Base-by-base conservation (phyloP, 768 basidiomycete species). In the Boletus barrowsii region DNA sequence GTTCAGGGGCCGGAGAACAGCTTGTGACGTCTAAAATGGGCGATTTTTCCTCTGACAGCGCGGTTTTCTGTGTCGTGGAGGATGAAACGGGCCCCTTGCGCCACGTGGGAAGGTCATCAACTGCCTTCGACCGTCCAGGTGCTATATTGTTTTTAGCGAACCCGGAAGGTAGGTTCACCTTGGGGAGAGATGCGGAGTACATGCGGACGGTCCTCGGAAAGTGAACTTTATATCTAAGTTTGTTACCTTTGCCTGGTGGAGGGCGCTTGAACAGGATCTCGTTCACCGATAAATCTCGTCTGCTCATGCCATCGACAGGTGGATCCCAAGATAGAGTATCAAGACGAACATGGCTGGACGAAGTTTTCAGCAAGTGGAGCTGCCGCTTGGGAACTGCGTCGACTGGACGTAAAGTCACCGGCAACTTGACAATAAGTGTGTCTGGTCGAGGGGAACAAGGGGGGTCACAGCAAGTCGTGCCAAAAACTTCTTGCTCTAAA, bases 271-370 rank as follows among this genome's bases (percentile, higher is more conserved):
- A 88, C 35, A 92, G 69, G 37, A 85, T 65, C 29, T 87, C 83
- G 59, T 88, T 86, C 39, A 89, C 53, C 18, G 82, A 82, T 43
- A 86, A 74, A 53, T 86, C 85, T 44, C 79, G 75, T 41, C 72
- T 79, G 49, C 60, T 80, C 82, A 86, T 86, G 45, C 81, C 83
- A 51, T 81, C 79, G 14, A 86, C 76, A 17, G 87, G 86, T 48
- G 90, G 88, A 32, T 83, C 80, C 71, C 86, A 88, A 3, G 87
- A 85, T 29, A 87, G 73, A 26, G 84, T 78, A 49, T 91, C 89
- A 72, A 81, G 78, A 41, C 85, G 81, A 29, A 80, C 62, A 26
- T 70, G 74, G 32, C 48, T 58, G 5, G 68, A 62, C 5, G 72
- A 66, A 47, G 69, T 73, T 49, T 70, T 77, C 56, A 79, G 77